Evolutionary conservation across 768 basidiomycete species (phyloP).

Genomic region (Daedaleopsis nitida): DNA sequence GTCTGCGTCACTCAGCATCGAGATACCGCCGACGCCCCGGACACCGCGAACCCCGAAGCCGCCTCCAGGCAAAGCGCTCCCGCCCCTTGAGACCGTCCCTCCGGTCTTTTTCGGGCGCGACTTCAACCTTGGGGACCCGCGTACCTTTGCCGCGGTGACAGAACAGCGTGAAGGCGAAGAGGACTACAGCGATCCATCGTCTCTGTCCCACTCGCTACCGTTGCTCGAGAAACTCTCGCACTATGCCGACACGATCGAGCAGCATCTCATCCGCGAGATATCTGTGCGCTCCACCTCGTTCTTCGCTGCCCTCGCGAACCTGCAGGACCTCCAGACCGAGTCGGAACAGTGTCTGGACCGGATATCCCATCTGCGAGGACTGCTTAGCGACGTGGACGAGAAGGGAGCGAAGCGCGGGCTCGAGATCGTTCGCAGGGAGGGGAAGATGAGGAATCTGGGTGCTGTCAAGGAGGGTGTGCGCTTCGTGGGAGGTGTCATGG

Average conservation of each 20-base stretch:
- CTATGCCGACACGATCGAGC: conserved; percentile 91
- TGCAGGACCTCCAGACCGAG: conserved; percentile 90
- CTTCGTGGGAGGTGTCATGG: conserved; percentile 69
- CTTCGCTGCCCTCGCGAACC: conserved; percentile 93
- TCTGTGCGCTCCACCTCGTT: conserved; percentile 89
- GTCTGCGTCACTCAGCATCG: conserved; percentile 14
- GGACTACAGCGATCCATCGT: conserved; percentile 51
- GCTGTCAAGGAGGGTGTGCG: conserved; percentile 62
- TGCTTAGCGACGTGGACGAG: conserved; percentile 76
- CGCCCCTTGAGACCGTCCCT: conserved; percentile 77
- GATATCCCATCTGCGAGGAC: conserved; percentile 68
- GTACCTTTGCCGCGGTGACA: conserved; percentile 76
- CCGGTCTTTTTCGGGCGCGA: conserved; percentile 73
- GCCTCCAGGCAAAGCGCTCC: conserved; percentile 49
- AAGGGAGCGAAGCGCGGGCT: conserved; percentile 80
- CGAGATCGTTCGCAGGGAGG: conserved; percentile 66
- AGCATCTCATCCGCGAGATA: conserved; percentile 93
- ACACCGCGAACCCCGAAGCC: conserved; percentile 30
- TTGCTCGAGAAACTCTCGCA: conserved; percentile 89
- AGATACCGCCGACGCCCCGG: conserved; percentile 19
- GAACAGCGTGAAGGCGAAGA: conserved; percentile 43
- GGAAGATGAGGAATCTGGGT: conserved; percentile 60
- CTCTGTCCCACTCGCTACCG: conserved; percentile 67
- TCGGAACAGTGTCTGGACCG: conserved; percentile 80
- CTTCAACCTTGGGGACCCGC: conserved; percentile 84